Base-by-base conservation (phyloP, 1,284 basidiomycete genomes). In the Rhodotorula sp. region DNA sequence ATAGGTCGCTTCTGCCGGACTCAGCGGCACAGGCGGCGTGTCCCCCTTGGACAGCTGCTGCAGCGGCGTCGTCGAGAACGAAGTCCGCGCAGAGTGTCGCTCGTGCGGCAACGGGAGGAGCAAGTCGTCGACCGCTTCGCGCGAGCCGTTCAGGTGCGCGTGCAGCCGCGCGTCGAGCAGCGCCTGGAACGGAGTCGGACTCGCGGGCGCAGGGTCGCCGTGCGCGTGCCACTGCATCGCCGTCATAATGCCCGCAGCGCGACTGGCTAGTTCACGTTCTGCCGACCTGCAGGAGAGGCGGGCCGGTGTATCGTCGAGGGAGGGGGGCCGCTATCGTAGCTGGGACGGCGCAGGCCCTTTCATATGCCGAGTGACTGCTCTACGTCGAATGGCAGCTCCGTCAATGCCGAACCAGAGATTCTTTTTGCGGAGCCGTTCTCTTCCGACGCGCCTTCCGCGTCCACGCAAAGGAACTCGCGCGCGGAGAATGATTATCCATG, bases 81-180 rank as follows among this genome's bases (percentile, higher is more conserved):
- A 45, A 23, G 52, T 26, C 48, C 63, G 21, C 16, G 60, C 56
- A 1, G 63, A 16, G 14, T 28, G 48, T 3, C 31, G 31, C 2
- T 31, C 12, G 60, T 62, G 62, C 2, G 64, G 26, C 34, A 69
- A 49, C 47, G 63, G 63, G 45, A 55, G 50, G 26, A 64, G 55
- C 12, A 69, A 23, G 26, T 19, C 38, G 61, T 69, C 63, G 49
- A 65, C 34, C 45, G 60, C 56, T 2, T 69, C 68, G 12, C 12
- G 18, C n/a, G 60, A 62, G 2, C 68, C 68, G 26, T 69, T 65
- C 34, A 61, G 28, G 64, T 69, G 68, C 14, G 68, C 68, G 60
- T 69, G 68, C 38, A 69, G 60, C 21, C 56, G 34, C 6, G 48
- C 54, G 18, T 55, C 54, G 26, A 55, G 54, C 54, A 60, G 18